phyloP scores from a whole-genome alignment of 2,329 filamentous ascomycete genomes.

The Beauveria rudraprayagi region DNA sequence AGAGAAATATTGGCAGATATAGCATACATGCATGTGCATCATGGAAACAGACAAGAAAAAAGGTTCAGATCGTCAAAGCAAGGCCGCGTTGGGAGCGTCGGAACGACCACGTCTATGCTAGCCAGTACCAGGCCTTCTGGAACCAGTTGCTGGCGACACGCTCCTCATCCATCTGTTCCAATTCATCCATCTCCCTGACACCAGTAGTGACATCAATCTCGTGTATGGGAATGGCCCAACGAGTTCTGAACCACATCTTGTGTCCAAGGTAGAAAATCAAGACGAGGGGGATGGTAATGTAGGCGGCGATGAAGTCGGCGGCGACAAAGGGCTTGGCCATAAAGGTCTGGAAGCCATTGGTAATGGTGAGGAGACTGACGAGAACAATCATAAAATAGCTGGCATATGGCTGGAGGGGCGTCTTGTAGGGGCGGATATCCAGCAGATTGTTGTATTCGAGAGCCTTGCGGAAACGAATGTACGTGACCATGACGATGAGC shows the following conservation, averaged over 20 bases:
- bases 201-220: constrained; percentile 51
- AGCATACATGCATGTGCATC: not conserved
- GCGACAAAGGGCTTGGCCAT: constrained; percentile 56
- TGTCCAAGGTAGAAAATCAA: constrained; percentile 55
- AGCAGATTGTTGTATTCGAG: constrained; percentile 45
- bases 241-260: constrained; percentile 42
- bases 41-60: no score
- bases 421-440: constrained; percentile 42
- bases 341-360: constrained; percentile 71
- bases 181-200: constrained; percentile 54
- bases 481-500: constrained; percentile 50
- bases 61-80: not conserved
- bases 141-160: constrained; percentile 42
- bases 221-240: constrained; percentile 31
- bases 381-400: constrained; percentile 51
- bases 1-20: not conserved
- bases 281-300: constrained; percentile 56
- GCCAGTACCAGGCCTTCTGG: constrained; percentile 49
- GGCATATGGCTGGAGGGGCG: constrained; percentile 52
- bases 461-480: constrained; percentile 51
- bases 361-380: constrained; percentile 55
- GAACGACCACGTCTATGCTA: constrained; percentile 25
- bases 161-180: constrained; percentile 39
- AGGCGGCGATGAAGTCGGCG: constrained; percentile 55
- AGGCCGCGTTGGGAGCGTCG: no score